phyloP scores from a whole-genome alignment of 2,329 filamentous ascomycete species.

The Dothiorella sarmentorum region DNA sequence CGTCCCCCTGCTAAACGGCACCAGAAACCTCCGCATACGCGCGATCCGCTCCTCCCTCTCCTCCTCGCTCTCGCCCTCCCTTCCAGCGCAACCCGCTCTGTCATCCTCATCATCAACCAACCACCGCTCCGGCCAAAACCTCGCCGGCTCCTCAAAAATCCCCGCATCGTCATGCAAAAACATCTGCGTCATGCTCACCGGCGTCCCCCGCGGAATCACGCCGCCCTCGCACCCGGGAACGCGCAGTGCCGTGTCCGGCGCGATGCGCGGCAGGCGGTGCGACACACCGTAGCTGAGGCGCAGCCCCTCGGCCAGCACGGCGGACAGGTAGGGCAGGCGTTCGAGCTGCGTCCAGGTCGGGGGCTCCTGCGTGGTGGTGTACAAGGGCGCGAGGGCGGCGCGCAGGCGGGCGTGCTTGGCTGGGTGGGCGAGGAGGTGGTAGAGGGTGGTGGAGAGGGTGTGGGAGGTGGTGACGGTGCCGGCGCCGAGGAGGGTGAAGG shows the following conservation, averaged over 20 bases:
- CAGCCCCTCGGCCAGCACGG: constrained; percentile 32
- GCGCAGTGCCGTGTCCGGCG: constrained; percentile 18
- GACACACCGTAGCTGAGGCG: constrained; percentile 32
- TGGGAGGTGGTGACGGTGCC: constrained; percentile 40
- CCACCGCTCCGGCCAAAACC: constrained; percentile 31
- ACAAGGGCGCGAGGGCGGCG: constrained; percentile 26
- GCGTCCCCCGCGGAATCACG: constrained; percentile 25
- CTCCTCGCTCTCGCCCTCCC: not conserved
- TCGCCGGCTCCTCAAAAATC: constrained; percentile 24
- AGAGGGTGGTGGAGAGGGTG: constrained; percentile 33
- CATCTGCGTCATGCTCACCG: constrained; percentile 29
- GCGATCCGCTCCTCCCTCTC: not conserved
- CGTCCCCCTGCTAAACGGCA: constrained; percentile 39
- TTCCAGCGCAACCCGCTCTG: too few species aligned
- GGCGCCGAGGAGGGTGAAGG: constrained; percentile 37
- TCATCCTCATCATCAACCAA: constrained; percentile 18
- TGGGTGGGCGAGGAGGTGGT: constrained; percentile 29
- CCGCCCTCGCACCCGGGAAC: constrained; percentile 17
- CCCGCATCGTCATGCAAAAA: constrained; percentile 26
- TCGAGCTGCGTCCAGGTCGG: constrained; percentile 19
- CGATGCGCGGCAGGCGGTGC: constrained; percentile 26
- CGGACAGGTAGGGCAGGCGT: constrained; percentile 32
- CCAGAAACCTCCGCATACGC: constrained; percentile 22
- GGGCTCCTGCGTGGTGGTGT: not conserved
- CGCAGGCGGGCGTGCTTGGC: constrained; percentile 23